Evolutionary conservation across 164 flowering plant species (phyloP), one percentile per base, ranked within the genome.

Genomic region (Taxillus chinensis): DNA sequence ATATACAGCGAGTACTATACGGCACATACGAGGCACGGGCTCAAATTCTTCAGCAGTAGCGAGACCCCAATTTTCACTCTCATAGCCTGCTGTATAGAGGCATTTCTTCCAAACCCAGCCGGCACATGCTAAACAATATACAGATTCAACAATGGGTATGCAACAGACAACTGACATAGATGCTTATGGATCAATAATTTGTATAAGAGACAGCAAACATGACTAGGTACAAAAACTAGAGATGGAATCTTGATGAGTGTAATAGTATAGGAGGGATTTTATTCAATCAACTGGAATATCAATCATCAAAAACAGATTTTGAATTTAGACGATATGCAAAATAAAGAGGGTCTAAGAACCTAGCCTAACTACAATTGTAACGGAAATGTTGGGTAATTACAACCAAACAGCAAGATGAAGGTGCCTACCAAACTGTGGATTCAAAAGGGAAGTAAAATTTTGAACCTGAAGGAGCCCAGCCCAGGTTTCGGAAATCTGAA

Each of bases 61-160:
- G 63, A 82, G 55, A 5, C 95, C 95, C 99, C 99, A 93, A 40
- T 82, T 82, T 70, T 90, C 91, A 71, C 99, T 93, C 61, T 93
- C 99, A 60, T 73, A 72, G 8, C 87, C 85, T 3, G 86, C 88
- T 16, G 81, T 74, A 64, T 82, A 80, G 39, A 83, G 82, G 64
- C 81, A 83, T 61, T 81, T 77, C 67, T 79, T 82, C 89, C 92
- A 83, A n/a, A 73, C 84, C 89, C 89, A 86, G 4, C 91, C 80
- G 5, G 79, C 80, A 70, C 92, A 86, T 7, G 79, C 89, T 39
- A 83, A 65, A 65, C 89, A 82, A 70, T 80, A 86, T 7, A 83
- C 84, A 62, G 82, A 79, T 68, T 86, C 92, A 62, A 90, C 65
- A 38, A 86, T 65, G 50, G 92, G 89, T 40, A 83, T 48, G 39